These are phyloP conservation scores for Jamesozyma piceae DNA, from an alignment of 805 yeast species.

Conservation along the genomic window DNA sequence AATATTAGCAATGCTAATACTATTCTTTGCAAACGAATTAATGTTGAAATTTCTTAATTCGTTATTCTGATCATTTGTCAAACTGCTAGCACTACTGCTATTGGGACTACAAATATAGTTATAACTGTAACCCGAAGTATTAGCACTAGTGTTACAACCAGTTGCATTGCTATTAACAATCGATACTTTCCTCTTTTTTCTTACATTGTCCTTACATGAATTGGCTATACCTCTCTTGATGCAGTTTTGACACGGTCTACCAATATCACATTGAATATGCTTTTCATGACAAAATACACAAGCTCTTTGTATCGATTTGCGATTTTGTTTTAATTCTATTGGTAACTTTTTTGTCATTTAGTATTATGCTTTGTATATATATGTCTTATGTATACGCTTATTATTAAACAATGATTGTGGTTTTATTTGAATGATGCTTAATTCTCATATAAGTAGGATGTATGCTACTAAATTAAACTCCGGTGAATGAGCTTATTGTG, in stretches of 20 bases:
- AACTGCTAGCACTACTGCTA: neutral
- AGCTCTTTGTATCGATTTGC: constrained; percentile 61
- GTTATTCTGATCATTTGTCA: neutral
- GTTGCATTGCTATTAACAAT: neutral
- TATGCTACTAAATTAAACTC: too few species aligned
- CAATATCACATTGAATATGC: constrained; percentile 60
- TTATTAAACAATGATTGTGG: too few species aligned
- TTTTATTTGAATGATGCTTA: too few species aligned
- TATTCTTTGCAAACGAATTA: neutral
- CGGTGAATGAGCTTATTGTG: too few species aligned
- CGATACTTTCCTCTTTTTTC: constrained; percentile 2
- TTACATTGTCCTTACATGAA: constrained; percentile 41
- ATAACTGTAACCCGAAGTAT: neutral
- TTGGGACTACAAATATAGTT: neutral
- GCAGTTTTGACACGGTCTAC: constrained; percentile 67
- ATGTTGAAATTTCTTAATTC: neutral
- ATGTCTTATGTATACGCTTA: too few species aligned
- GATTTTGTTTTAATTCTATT: constrained; percentile 39
- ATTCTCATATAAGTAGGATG: too few species aligned
- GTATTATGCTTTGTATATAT: too few species aligned
- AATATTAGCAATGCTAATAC: neutral
- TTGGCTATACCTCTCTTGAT: constrained; percentile 48
- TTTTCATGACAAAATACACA: constrained; percentile 65
- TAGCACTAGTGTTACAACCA: neutral
- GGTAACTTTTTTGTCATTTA: constrained; percentile 19